These are phyloP conservation scores for Didymella pomorum DNA, from an alignment of 2,329 filamentous ascomycete genomes.

Conservation along the genomic window DNA sequence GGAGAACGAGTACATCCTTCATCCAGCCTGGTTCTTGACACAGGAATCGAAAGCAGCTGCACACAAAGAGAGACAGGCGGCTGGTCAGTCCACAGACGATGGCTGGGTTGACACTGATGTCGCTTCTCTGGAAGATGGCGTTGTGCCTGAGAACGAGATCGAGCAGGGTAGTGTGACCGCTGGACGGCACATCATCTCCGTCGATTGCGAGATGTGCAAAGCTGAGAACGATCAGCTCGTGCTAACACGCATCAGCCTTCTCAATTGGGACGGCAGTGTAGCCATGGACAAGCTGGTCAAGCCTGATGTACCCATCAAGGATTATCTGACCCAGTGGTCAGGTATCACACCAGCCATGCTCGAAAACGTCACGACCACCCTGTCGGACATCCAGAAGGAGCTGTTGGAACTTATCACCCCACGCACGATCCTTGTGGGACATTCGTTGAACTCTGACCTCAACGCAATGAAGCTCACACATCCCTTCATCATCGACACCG, in stretches of 20 bases:
- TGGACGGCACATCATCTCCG: conserved; percentile 77
- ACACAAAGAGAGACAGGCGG: conserved; percentile 61
- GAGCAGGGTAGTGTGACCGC: conserved; percentile 83
- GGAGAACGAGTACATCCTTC: conserved; percentile 84
- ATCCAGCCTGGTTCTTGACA: conserved; percentile 75
- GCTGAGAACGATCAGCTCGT: conserved; percentile 81
- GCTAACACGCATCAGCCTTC: conserved; percentile 85
- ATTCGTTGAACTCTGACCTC: conserved; percentile 84
- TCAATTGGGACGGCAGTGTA: conserved; percentile 83
- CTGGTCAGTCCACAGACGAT: conserved; percentile 59
- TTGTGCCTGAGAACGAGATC: conserved; percentile 73
- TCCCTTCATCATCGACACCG: conserved; percentile 92
- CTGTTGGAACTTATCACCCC: conserved; percentile 76
- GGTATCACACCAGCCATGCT: conserved; percentile 91
- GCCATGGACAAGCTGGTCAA: conserved; percentile 92
- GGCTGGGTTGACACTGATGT: conserved; percentile 88
- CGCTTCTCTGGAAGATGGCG: conserved; percentile 69
- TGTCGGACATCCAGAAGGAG: conserved; percentile 81
- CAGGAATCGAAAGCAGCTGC: conserved; percentile 64
- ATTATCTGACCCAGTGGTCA: conserved; percentile 89
- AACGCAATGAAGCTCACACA: conserved; percentile 86
- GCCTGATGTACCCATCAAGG: conserved; percentile 83
- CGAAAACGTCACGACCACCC: conserved; percentile 80
- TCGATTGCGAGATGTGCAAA: conserved; percentile 98
- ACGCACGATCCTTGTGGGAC: conserved; percentile 77